Evolutionary conservation across 805 yeast genomes (phyloP).

Genomic region (Myxozyma monticola): DNA sequence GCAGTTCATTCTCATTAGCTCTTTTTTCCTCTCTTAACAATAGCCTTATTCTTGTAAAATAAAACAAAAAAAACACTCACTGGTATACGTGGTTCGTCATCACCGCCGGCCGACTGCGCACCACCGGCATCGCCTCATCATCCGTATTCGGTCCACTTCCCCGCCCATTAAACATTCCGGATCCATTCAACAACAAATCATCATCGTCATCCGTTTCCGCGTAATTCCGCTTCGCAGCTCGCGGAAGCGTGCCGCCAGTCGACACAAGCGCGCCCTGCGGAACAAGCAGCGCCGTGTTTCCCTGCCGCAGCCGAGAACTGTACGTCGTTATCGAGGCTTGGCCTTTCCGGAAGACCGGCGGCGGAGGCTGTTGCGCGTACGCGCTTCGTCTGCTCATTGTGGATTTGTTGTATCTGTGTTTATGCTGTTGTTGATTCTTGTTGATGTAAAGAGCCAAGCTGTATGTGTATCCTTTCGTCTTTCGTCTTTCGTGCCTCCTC

Average conservation of each 20-base stretch:
- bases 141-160: constrained; percentile 7
- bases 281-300: constrained; percentile 26
- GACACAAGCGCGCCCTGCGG: constrained; percentile 27
- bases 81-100: constrained; percentile 24
- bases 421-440: background rate
- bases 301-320: constrained; percentile 26
- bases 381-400: constrained; percentile 5
- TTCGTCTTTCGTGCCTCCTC: too few species aligned
- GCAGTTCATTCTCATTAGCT: background rate
- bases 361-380: constrained; percentile 4
- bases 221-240: constrained; percentile 26
- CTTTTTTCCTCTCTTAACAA: background rate
- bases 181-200: constrained; percentile 7
- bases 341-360: constrained; percentile 18
- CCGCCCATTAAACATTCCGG: background rate
- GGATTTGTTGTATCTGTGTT: background rate
- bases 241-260: constrained; percentile 24
- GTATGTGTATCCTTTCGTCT: background rate
- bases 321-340: constrained; percentile 29
- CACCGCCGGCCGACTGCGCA: constrained; percentile 18
- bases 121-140: constrained; percentile 7
- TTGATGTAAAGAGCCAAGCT: background rate
- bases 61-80: constrained; percentile 4
- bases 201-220: constrained; percentile 29
- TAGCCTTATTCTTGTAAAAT: background rate